Percentiles rank a stretch among this genome's conserved stretches.
Evolutionary conservation across 148 eudicot genomes (phyloP).

Genomic region (Fagopyrum homotropicum): DNA sequence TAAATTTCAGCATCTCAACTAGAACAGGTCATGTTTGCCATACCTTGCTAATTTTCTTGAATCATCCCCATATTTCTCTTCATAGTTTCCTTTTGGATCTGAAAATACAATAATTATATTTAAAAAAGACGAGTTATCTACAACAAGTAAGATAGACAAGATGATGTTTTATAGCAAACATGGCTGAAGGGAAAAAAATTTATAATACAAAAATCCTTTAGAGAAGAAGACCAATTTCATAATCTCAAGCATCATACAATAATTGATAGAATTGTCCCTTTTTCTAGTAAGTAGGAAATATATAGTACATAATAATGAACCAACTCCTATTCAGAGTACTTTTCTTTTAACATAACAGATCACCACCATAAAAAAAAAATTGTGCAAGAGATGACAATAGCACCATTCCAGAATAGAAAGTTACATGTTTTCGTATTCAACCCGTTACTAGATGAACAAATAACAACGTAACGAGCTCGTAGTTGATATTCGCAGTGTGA

Average conservation of each 20-base stretch:
- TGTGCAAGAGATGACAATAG: neutral
- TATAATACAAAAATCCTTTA: neutral
- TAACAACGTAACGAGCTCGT: too few relatives aligned
- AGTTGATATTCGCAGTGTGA: too few relatives aligned
- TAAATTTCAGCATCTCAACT: constrained; percentile 93
- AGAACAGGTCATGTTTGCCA: constrained; percentile 94
- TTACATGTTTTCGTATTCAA: too few relatives aligned
- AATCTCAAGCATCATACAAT: neutral
- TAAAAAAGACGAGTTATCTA: neutral
- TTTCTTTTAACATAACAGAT: neutral
- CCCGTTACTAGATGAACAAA: neutral
- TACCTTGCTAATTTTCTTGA: constrained; percentile 87
- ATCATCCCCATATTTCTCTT: constrained; percentile 92
- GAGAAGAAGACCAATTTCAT: neutral
- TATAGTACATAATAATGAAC: neutral
- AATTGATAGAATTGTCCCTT: neutral
- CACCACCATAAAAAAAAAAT: neutral
- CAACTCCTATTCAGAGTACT: neutral
- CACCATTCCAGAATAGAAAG: neutral
- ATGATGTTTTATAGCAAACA: neutral
- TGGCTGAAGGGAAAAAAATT: too few relatives aligned
- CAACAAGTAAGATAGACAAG: neutral
- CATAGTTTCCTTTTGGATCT: constrained; percentile 95
- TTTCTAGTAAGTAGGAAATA: neutral
- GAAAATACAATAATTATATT: neutral